Conservation (phyloP, 1,139 yeast genomes). For the Hanseniaspora gamundiae region DNA sequence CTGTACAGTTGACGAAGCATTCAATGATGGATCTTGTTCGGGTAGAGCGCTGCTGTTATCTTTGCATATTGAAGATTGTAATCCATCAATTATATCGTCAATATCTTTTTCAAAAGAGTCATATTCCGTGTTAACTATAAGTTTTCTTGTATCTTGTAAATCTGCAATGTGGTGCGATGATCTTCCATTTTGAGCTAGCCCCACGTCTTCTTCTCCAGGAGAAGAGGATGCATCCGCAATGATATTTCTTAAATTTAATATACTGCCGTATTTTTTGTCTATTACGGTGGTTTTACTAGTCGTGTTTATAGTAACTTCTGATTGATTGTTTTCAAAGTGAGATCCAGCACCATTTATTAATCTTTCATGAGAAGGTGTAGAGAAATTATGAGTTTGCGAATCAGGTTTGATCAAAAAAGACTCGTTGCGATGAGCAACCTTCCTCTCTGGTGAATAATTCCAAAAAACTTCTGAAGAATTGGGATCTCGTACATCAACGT, state of each 20-base stretch:
- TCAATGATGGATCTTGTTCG: background rate
- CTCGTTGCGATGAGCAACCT: background rate
- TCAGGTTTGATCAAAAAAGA: background rate
- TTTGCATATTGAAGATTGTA: background rate
- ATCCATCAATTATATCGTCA: constrained; percentile 11
- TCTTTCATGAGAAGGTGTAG: background rate
- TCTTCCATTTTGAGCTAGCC: too few species aligned
- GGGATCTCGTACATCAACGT: background rate
- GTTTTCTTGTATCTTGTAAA: background rate
- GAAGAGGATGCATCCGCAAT: background rate
- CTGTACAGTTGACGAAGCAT: background rate
- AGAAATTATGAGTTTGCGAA: background rate
- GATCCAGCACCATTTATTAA: background rate
- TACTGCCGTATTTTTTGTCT: background rate
- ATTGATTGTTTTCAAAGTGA: background rate
- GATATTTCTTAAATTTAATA: constrained; percentile 8
- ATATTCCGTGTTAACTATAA: background rate
- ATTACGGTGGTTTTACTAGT: background rate
- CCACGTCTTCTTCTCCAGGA: background rate
- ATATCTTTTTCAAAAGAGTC: constrained; percentile 1
- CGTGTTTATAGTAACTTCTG: background rate
- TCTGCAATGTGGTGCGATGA: too few species aligned
- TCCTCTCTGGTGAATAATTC: background rate
- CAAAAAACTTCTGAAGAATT: background rate
- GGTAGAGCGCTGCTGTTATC: background rate